Conservation (phyloP, 2,329 filamentous ascomycete genomes). For the Pezicula neosporulosa region DNA sequence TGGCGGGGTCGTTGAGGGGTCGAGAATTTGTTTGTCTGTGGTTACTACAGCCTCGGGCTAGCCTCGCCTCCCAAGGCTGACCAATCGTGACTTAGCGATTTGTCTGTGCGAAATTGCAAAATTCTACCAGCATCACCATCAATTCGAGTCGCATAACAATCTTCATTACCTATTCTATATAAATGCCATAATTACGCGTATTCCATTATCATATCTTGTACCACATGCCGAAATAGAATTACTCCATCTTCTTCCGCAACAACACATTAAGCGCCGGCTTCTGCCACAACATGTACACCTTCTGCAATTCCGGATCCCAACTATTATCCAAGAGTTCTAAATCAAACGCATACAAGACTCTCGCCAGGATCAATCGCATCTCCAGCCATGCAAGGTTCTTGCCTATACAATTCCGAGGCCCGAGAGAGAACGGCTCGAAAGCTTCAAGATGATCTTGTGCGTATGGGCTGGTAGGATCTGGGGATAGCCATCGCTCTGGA, state of each 20-base stretch:
- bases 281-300: slow-evolving; percentile 34
- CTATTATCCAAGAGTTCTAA: not conserved
- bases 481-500: slow-evolving; percentile 32
- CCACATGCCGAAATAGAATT: too few relatives aligned
- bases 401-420: slow-evolving; percentile 5
- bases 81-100: too few relatives aligned
- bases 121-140: too few relatives aligned
- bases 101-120: too few relatives aligned
- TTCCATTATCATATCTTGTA: too few relatives aligned
- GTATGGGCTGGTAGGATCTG: not conserved
- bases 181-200: too few relatives aligned
- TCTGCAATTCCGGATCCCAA: slow-evolving; percentile 30
- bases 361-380: slow-evolving; percentile 2
- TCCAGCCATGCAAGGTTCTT: slow-evolving; percentile 8
- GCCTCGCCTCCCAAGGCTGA: too few relatives aligned
- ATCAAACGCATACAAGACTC: slow-evolving; percentile 6
- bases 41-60: too few relatives aligned
- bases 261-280: slow-evolving; percentile 18
- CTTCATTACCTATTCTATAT: too few relatives aligned
- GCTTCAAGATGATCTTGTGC: not conserved
- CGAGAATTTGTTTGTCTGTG: too few relatives aligned
- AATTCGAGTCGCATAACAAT: too few relatives aligned
- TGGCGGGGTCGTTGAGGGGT: too few relatives aligned
- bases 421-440: slow-evolving; percentile 4
- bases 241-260: not conserved